Conservation (phyloP, 768 basidiomycete genomes). For the Termitomyces eurrhizus region DNA sequence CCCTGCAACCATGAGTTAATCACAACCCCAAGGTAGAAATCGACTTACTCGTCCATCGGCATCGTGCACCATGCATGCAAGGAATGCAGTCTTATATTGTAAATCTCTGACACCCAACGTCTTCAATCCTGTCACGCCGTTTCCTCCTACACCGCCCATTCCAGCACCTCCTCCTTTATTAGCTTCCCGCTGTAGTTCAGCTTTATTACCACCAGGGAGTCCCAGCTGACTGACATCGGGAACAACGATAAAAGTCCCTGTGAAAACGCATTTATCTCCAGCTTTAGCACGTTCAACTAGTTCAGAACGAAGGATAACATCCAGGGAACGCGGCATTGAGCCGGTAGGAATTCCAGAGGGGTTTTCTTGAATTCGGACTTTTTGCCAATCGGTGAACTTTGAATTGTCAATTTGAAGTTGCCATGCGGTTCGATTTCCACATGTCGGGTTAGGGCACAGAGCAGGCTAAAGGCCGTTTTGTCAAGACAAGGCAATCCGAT, state of each 20-base stretch:
- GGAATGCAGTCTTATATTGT: constrained; percentile 97
- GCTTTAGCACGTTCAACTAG: constrained; percentile 99
- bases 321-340: constrained; percentile 95
- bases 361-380: constrained; percentile 98
- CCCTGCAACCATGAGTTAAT: constrained; percentile 39
- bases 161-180: constrained; percentile 56
- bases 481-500: not conserved
- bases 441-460: constrained; percentile 91
- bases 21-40: not conserved
- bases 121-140: constrained; percentile 92
- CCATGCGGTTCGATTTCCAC: constrained; percentile 88
- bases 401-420: constrained; percentile 93
- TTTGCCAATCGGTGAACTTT: constrained; percentile 99
- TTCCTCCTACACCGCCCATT: constrained; percentile 63
- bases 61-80: constrained; percentile 96
- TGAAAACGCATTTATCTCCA: constrained; percentile 98
- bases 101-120: constrained; percentile 91
- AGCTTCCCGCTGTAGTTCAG: constrained; percentile 87
- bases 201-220: constrained; percentile 88
- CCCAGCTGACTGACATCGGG: constrained; percentile 97
- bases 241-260: constrained; percentile 96
- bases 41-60: constrained; percentile 79
- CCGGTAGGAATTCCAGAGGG: constrained; percentile 98
- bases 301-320: constrained; percentile 92
- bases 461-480: constrained; percentile 55